Conservation (phyloP, 495 filamentous ascomycete species). For the Penicillium fimorum region DNA sequence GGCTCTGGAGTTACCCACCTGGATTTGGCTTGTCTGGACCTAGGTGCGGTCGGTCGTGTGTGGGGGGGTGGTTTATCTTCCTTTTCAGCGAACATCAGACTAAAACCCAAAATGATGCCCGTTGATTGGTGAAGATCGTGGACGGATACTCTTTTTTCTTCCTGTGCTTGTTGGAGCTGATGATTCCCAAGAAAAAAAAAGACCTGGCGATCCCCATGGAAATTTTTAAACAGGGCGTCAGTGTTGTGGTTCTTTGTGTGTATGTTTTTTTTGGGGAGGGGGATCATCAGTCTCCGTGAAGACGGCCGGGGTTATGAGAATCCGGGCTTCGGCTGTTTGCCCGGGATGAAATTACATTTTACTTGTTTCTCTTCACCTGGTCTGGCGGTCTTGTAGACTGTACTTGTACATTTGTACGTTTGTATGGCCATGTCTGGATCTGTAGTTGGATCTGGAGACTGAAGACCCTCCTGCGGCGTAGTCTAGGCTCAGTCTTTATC, state of each 20-base stretch:
- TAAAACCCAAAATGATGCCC: conserved; percentile 17
- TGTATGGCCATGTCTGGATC: neutral
- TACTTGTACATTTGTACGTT: neutral
- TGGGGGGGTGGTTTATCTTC: conserved; percentile 15
- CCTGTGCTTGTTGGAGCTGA: conserved; percentile 19
- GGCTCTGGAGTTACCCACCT: conserved; percentile 23
- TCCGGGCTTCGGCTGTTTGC: conserved; percentile 30
- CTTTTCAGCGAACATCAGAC: conserved; percentile 17
- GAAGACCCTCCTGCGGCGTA: neutral
- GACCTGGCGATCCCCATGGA: conserved; percentile 25
- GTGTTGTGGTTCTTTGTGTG: conserved; percentile 25
- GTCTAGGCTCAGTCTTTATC: conserved; percentile 2
- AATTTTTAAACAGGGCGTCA: conserved; percentile 25
- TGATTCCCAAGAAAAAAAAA: conserved; percentile 14
- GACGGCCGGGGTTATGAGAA: conserved; percentile 33
- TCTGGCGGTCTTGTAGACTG: conserved; percentile 5
- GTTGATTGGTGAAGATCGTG: conserved; percentile 15
- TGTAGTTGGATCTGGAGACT: conserved; percentile 3
- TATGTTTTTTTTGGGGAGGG: conserved; percentile 20
- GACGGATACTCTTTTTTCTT: conserved; percentile 15
- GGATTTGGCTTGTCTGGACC: conserved; percentile 9
- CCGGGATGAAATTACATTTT: conserved; percentile 32
- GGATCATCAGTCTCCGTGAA: conserved; percentile 26
- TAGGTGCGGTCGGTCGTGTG: conserved; percentile 27
- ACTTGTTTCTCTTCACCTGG: conserved; percentile 28